Evolutionary conservation across 2,329 filamentous ascomycete species (phyloP).

Genomic region (Coleophoma eucalyptorum): DNA sequence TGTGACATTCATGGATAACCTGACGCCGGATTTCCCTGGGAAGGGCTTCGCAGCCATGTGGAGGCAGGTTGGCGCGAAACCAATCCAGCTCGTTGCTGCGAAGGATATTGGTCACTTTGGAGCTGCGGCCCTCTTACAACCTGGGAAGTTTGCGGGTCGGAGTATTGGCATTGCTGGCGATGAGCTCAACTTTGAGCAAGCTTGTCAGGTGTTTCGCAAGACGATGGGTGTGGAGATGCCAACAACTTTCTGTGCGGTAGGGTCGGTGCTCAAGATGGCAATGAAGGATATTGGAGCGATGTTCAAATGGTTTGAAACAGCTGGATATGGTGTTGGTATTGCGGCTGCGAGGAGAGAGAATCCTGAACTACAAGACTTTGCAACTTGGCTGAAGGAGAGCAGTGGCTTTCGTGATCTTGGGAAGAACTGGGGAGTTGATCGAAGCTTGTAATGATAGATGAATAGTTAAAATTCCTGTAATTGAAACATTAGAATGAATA

Average conservation of each 20-base stretch:
- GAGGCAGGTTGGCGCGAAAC: slow-evolving; percentile 21
- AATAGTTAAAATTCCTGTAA: no score
- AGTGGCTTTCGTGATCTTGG: slow-evolving; percentile 11
- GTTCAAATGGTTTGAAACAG: slow-evolving; percentile 26
- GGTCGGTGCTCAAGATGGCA: slow-evolving; percentile 15
- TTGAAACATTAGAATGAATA: no score
- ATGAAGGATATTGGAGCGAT: slow-evolving; percentile 24
- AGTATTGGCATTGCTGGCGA: slow-evolving; percentile 41
- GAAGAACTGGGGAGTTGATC: background rate
- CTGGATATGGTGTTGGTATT: slow-evolving; percentile 30
- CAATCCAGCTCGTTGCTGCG: slow-evolving; percentile 37
- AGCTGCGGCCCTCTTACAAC: slow-evolving; percentile 36
- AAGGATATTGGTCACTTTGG: slow-evolving; percentile 43
- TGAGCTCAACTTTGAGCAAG: slow-evolving; percentile 34
- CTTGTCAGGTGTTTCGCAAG: slow-evolving; percentile 25
- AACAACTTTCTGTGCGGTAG: slow-evolving; percentile 22
- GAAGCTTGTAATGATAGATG: no score
- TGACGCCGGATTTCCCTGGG: slow-evolving; percentile 19
- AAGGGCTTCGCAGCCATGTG: slow-evolving; percentile 21
- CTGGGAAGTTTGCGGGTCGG: slow-evolving; percentile 31
- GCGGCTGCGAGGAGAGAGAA: slow-evolving; percentile 33
- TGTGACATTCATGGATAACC: slow-evolving; percentile 51
- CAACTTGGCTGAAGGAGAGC: slow-evolving; percentile 39
- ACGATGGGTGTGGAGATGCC: slow-evolving; percentile 25
- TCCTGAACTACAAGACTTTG: slow-evolving; percentile 38